Percentiles rank a stretch among this genome's conserved stretches.
Conservation (phyloP, 768 basidiomycete genomes). For the Kwoniella sp. region DNA sequence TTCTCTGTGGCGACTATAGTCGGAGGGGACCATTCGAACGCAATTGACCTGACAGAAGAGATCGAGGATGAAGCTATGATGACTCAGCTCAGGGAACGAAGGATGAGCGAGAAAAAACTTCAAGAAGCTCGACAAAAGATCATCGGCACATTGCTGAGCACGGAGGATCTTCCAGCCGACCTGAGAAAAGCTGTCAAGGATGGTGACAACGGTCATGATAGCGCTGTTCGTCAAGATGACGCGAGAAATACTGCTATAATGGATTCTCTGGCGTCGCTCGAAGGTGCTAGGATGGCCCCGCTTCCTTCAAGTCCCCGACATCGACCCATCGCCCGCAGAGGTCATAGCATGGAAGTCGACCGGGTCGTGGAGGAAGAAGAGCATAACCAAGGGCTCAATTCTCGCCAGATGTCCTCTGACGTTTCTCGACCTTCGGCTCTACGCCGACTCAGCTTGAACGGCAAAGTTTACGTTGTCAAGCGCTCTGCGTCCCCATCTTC, state of each 20-base stretch:
- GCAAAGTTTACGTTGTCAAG: conserved; percentile 40
- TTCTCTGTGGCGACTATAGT: conserved; percentile 30
- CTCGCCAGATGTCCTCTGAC: background rate
- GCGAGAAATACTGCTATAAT: conserved; percentile 30
- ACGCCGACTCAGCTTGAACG: conserved; percentile 33
- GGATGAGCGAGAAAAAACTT: conserved; percentile 40
- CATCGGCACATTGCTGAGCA: conserved; percentile 34
- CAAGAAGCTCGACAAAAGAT: conserved; percentile 45
- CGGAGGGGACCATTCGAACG: conserved; percentile 30
- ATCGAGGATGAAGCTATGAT: conserved; percentile 14
- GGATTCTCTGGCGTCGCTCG: conserved; percentile 42
- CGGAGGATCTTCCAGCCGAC: conserved; percentile 37
- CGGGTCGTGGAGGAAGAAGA: conserved; percentile 34
- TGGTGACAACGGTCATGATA: background rate
- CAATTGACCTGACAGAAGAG: conserved; percentile 31
- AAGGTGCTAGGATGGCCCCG: conserved; percentile 22
- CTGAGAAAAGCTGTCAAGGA: conserved; percentile 15
- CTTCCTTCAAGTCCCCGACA: conserved; percentile 18
- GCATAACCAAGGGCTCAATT: background rate
- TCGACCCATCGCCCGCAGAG: conserved; percentile 1
- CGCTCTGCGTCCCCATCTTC: conserved; percentile 37
- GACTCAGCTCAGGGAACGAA: conserved; percentile 25
- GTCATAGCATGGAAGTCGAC: conserved; percentile 18
- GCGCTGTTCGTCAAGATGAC: conserved; percentile 1
- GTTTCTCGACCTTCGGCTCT: conserved; percentile 20